A percentile compares a stretch with the other conserved stretches of the same genome.
Evolutionary conservation across 495 filamentous ascomycete species (phyloP).

Genomic region (Aeminium ludgeri): DNA sequence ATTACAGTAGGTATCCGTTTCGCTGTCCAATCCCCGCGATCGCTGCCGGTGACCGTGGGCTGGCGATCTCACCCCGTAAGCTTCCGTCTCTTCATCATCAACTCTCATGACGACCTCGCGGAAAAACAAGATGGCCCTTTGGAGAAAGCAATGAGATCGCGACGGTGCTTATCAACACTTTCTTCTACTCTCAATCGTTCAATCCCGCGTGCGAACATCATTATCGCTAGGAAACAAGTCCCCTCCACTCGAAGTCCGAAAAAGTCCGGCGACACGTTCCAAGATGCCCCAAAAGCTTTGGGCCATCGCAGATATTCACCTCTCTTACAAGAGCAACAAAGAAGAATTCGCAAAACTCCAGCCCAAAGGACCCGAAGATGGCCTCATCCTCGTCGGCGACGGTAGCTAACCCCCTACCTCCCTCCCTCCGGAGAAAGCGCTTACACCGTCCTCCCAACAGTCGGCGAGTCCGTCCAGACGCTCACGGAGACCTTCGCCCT

Average conservation of each 20-base stretch:
- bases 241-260: neutral
- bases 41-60: too few relatives aligned
- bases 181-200: neutral
- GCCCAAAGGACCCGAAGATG: conserved; percentile 18
- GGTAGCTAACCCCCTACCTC: conserved; percentile 1
- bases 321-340: conserved; percentile 24
- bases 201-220: neutral
- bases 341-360: conserved; percentile 22
- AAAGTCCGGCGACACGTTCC: neutral
- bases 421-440: neutral
- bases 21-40: too few relatives aligned
- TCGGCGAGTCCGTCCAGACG: conserved; percentile 24
- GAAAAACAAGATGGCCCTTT: too few relatives aligned
- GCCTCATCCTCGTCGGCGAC: conserved; percentile 26
- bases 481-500: conserved; percentile 21
- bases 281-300: conserved; percentile 13
- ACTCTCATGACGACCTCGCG: too few relatives aligned
- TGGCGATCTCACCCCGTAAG: too few relatives aligned
- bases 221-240: neutral
- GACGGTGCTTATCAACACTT: neutral
- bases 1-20: too few relatives aligned
- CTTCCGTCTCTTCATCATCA: too few relatives aligned
- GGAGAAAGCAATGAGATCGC: too few relatives aligned
- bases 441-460: conserved; percentile 1
- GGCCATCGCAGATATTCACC: conserved; percentile 25